Percentiles rank a stretch among this genome's conserved stretches.
Conservation (phyloP, 2,329 filamentous ascomycete genomes). For the Bisporella sp. region DNA sequence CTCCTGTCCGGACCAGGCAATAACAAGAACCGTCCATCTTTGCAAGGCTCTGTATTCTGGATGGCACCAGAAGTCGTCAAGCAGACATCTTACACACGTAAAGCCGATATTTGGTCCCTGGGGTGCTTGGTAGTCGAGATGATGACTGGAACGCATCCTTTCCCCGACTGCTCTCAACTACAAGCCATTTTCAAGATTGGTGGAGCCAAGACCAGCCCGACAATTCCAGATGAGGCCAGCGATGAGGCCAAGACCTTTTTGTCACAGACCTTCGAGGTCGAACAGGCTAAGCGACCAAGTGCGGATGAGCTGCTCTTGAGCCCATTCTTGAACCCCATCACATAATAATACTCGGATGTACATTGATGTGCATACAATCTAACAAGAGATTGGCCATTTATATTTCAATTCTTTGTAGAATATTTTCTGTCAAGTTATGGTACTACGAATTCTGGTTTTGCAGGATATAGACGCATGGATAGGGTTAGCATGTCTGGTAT, state of each 20-base stretch:
- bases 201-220: slow-evolving; percentile 77
- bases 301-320: slow-evolving; percentile 85
- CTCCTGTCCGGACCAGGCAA: slow-evolving; percentile 64
- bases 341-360: slow-evolving; percentile 28
- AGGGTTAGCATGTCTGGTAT: no score
- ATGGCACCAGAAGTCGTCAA: slow-evolving; percentile 99
- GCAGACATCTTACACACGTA: slow-evolving; percentile 95
- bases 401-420: no score
- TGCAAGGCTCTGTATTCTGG: slow-evolving; percentile 98
- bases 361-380: no score
- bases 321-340: slow-evolving; percentile 71
- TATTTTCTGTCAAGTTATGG: no score
- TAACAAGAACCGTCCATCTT: slow-evolving; percentile 65
- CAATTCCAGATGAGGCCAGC: slow-evolving; percentile 80
- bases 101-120: slow-evolving; percentile 97
- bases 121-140: slow-evolving; percentile 97
- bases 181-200: slow-evolving; percentile 99
- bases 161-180: slow-evolving; percentile 93
- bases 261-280: slow-evolving; percentile 86
- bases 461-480: no score
- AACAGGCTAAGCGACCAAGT: slow-evolving; percentile 85
- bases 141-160: slow-evolving; percentile 95
- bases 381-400: no score
- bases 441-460: no score
- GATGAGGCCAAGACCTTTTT: slow-evolving; percentile 80